A percentile compares a stretch with the other conserved stretches of the same genome.
phyloP scores from a whole-genome alignment of 345 rosid species.

The Litchi chinensis region DNA sequence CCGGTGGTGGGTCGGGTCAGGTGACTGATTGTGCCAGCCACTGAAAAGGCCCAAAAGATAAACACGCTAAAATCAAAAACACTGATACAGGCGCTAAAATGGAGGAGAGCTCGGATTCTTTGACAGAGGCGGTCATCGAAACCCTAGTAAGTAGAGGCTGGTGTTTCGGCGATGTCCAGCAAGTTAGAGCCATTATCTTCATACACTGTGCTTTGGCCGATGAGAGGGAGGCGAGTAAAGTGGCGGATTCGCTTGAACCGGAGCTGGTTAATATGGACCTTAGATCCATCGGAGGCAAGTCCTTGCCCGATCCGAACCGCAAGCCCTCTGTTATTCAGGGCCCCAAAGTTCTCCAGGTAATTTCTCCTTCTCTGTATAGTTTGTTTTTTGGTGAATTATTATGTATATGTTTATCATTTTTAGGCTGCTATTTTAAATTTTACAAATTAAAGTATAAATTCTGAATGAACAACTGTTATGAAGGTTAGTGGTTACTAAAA shows the following conservation, averaged over 20 bases:
- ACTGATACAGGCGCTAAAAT: constrained; percentile 15
- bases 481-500: too few species aligned
- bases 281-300: constrained; percentile 58
- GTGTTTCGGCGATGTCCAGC: constrained; percentile 53
- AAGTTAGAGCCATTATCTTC: constrained; percentile 40
- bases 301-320: constrained; percentile 58
- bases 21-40: too few species aligned
- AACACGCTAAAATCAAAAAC: not conserved
- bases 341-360: constrained; percentile 82
- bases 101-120: constrained; percentile 28
- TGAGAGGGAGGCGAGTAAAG: constrained; percentile 34
- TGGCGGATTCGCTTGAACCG: constrained; percentile 63
- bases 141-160: constrained; percentile 72
- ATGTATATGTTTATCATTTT: not conserved
- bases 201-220: constrained; percentile 51
- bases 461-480: too few species aligned
- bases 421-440: too few species aligned
- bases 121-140: constrained; percentile 44
- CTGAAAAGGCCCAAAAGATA: constrained; percentile 2
- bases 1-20: too few species aligned
- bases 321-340: constrained; percentile 62
- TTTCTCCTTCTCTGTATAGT: not conserved
- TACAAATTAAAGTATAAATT: too few species aligned
- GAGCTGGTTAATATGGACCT: constrained; percentile 84
- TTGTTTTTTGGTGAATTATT: not conserved